Base-by-base conservation (phyloP, 2,329 filamentous ascomycete genomes). In the Calonectria honghensis region DNA sequence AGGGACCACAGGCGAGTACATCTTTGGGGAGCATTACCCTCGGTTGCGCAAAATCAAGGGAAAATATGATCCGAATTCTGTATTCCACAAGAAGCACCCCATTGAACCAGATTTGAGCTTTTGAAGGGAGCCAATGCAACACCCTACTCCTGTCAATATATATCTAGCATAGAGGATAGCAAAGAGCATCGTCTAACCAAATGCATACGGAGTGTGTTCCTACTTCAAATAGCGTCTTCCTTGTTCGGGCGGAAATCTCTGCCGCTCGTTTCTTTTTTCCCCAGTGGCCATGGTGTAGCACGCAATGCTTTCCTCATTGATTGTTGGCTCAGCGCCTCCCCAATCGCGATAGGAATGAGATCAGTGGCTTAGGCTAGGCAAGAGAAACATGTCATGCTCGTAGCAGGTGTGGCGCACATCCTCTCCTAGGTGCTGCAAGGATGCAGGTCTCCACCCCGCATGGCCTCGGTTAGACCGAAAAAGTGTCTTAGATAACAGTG, bases 81-180 rank as follows among this genome's bases (percentile, higher is more conserved):
- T 63, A 18, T 63, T 63, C 14, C 57, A 63, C 57, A 63, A 63
- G 37, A 63, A 63, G 16, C 37, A 63, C n/a, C 35, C 7, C 7
- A 13, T 63, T 6, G 24, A 41, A 18, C 57, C 57, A 31, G 57
- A 63, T 16, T 16, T 31, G 2, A 24, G 10, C 18, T 18, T 20
- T 29, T 48, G n/a, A 24, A 11, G 13, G 4, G 13, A 13, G 45
- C 13, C 45, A n/a, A 10, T n/a, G 16, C n/a, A n/a, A 18, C 41
- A 24, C 24, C 2, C 41, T n/a, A 6, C 18, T 7, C 18, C 13
- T 11, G 37, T 16, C 16, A 20, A n/a, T 24, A 24, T 24, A 24
- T 2, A 24, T 2, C 24, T n/a, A 48, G 20, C 7, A 16, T 18
- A 45, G 7, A 20, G 7, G 39, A 20, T 5, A 20, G 20, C 16